A percentile compares a stretch with the other conserved stretches of the same genome.
These are phyloP conservation scores for Diaporthe sp. DNA, from an alignment of 2,329 filamentous ascomycete species.

Conservation along the genomic window DNA sequence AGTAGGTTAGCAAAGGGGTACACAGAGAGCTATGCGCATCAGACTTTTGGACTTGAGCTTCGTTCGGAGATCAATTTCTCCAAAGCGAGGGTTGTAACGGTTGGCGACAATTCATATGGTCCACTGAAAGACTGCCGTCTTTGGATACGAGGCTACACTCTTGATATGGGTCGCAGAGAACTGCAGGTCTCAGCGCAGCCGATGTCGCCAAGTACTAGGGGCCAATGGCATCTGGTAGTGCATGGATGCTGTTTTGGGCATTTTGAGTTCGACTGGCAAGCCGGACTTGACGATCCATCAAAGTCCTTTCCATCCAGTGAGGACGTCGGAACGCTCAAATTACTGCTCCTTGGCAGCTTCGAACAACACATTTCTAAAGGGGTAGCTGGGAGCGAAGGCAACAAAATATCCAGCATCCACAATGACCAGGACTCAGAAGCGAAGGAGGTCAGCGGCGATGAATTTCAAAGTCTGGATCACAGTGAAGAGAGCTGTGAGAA, in stretches of 20 bases:
- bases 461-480: not conserved
- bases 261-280: not conserved
- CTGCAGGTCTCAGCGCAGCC: not conserved
- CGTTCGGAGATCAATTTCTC: not conserved
- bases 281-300: fast-evolving
- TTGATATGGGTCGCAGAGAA: not conserved
- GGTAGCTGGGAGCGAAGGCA: not conserved
- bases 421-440: not conserved
- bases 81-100: not conserved
- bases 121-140: not conserved
- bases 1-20: not conserved
- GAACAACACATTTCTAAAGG: not conserved
- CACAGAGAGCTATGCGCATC: too few species aligned
- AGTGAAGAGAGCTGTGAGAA: not conserved
- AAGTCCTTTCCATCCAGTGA: not conserved
- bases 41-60: too few species aligned
- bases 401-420: not conserved
- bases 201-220: fast-evolving
- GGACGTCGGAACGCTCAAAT: not conserved
- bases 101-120: not conserved
- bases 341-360: not conserved
- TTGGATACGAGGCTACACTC: not conserved
- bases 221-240: not conserved
- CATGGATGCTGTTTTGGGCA: not conserved
- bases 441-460: not conserved